A percentile compares a stretch with the other conserved stretches of the same genome.
These are phyloP conservation scores for Thelonectria rubi DNA, from an alignment of 2,329 filamentous ascomycete genomes.

Conservation along the genomic window DNA sequence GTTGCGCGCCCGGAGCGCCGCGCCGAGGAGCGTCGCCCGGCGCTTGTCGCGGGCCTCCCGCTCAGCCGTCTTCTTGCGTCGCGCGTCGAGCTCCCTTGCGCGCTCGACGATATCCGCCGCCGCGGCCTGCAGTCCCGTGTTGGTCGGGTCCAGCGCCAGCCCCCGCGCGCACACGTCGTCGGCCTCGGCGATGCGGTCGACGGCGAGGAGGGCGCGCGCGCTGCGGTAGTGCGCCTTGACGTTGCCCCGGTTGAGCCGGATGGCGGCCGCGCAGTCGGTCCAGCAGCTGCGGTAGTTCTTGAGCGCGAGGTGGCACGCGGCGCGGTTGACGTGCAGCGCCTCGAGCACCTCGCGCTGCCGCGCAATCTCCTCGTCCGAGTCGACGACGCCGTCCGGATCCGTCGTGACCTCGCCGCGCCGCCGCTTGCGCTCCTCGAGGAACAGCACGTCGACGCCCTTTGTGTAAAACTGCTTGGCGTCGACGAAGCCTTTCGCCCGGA, in stretches of 20 bases:
- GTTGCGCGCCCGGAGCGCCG: slow-evolving; percentile 73
- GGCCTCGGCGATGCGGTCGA: slow-evolving; percentile 83
- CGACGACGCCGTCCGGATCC: slow-evolving; percentile 43
- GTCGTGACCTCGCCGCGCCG: slow-evolving; percentile 49
- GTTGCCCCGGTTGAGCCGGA: slow-evolving; percentile 82
- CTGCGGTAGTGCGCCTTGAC: slow-evolving; percentile 93
- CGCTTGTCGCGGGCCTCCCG: slow-evolving; percentile 62
- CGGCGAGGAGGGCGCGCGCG: slow-evolving; percentile 77
- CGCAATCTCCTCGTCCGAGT: slow-evolving; percentile 64
- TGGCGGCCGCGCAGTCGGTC: slow-evolving; percentile 81
- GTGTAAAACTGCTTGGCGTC: slow-evolving; percentile 93
- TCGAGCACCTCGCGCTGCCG: slow-evolving; percentile 75
- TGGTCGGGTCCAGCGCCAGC: slow-evolving; percentile 74
- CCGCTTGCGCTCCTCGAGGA: slow-evolving; percentile 67
- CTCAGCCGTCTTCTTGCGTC: slow-evolving; percentile 65
- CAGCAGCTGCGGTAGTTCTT: slow-evolving; percentile 89
- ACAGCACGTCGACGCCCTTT: slow-evolving; percentile 81
- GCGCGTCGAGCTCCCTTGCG: slow-evolving; percentile 62
- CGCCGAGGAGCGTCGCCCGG: slow-evolving; percentile 68
- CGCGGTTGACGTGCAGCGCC: slow-evolving; percentile 84
- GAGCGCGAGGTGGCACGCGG: slow-evolving; percentile 87
- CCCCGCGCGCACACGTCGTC: slow-evolving; percentile 80
- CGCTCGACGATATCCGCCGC: slow-evolving; percentile 70
- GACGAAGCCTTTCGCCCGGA: slow-evolving; percentile 74
- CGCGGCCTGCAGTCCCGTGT: slow-evolving; percentile 71